Evolutionary conservation across 306 rosid species (phyloP).

Genomic region (Urtica urens): DNA sequence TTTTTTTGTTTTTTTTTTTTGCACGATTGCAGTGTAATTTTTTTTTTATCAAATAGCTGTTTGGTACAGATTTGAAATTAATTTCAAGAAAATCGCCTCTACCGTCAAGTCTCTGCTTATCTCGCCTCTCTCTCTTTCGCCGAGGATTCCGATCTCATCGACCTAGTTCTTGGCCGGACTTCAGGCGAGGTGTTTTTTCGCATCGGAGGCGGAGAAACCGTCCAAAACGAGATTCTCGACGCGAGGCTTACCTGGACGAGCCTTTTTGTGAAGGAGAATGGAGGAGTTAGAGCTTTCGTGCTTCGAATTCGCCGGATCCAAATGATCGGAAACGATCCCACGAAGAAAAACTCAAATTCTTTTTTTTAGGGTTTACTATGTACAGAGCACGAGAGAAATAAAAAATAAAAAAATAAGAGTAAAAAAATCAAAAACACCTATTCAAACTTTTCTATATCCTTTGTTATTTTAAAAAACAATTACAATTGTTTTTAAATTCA

Average conservation of each 20-base stretch:
- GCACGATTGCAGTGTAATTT: too few relatives aligned
- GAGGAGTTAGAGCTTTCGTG: conserved; percentile 23
- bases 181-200: conserved; percentile 60
- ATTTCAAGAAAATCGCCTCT: conserved; percentile 57
- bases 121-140: conserved; percentile 64
- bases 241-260: conserved; percentile 57
- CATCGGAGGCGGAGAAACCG: conserved; percentile 37
- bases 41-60: too few relatives aligned
- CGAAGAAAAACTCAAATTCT: too few relatives aligned
- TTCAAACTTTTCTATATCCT: too few relatives aligned
- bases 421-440: too few relatives aligned
- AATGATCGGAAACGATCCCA: conserved; percentile 42
- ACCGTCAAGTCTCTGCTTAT: conserved; percentile 49
- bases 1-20: too few relatives aligned
- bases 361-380: too few relatives aligned
- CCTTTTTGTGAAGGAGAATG: conserved; percentile 8
- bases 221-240: conserved; percentile 60
- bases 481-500: too few relatives aligned
- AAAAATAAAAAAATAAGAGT: too few relatives aligned
- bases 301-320: conserved; percentile 53
- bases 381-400: too few relatives aligned
- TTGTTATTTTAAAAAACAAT: too few relatives aligned
- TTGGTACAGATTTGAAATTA: too few relatives aligned
- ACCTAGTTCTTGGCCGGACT: conserved; percentile 66
- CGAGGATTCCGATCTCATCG: conserved; percentile 67